Conservation (phyloP, 257 asterid genomes). For the Paraleonurus japonicus region DNA sequence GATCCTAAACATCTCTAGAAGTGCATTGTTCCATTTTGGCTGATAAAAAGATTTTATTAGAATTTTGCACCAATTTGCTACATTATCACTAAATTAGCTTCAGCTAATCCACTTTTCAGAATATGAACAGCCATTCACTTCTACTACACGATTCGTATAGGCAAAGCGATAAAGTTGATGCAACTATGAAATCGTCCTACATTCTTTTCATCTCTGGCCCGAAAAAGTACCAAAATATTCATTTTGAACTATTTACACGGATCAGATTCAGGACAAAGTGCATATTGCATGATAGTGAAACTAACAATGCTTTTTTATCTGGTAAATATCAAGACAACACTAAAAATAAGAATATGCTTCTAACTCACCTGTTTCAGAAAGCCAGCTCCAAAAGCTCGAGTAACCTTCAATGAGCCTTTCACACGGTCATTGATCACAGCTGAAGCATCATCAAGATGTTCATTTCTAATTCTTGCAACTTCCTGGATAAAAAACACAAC, state of each 20-base stretch:
- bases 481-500: constrained; percentile 45
- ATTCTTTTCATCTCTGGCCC: constrained; percentile 14
- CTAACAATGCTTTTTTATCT: constrained; percentile 30
- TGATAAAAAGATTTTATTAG: constrained; percentile 28
- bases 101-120: constrained; percentile 6
- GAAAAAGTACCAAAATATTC: constrained; percentile 25
- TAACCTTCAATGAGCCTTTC: constrained; percentile 91
- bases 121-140: constrained; percentile 27
- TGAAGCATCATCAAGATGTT: constrained; percentile 79
- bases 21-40: constrained; percentile 95
- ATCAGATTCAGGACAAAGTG: constrained; percentile 30
- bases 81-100: not conserved
- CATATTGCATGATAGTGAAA: constrained; percentile 26
- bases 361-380: constrained; percentile 90
- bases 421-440: constrained; percentile 80
- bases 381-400: constrained; percentile 99
- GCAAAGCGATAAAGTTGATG: constrained; percentile 22
- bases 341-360: constrained; percentile 40
- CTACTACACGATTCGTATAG: constrained; percentile 30
- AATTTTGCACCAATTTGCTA: not conserved
- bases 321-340: constrained; percentile 14
- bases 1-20: constrained; percentile 80
- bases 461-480: constrained; percentile 64
- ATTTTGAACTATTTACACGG: constrained; percentile 30
- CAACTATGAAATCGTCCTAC: constrained; percentile 17